Evolutionary conservation across 2,329 filamentous ascomycete species (phyloP).

Genomic region (Aspergillus sp.): DNA sequence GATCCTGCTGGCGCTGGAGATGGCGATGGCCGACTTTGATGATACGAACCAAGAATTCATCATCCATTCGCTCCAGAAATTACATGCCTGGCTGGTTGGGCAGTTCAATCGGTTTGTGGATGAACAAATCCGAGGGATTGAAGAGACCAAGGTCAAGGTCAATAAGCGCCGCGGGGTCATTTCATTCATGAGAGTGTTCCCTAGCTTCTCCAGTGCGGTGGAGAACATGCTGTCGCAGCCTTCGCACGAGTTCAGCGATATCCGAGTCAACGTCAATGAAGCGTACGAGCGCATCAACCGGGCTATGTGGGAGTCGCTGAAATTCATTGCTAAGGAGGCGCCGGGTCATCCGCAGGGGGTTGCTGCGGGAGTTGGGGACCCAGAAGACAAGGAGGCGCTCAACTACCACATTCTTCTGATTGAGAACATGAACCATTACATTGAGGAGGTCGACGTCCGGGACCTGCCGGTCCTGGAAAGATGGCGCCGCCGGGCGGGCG

Average conservation of each 20-base stretch:
- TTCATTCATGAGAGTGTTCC: conserved; percentile 88
- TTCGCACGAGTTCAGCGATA: conserved; percentile 50
- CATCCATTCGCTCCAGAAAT: conserved; percentile 65
- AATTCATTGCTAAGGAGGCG: conserved; percentile 75
- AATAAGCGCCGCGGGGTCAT: conserved; percentile 98
- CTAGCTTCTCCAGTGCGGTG: conserved; percentile 68
- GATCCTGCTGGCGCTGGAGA: conserved; percentile 70
- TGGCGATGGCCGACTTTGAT: conserved; percentile 66
- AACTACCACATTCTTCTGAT: conserved; percentile 97
- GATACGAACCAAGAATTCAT: conserved; percentile 93
- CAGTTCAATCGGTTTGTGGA: conserved; percentile 85
- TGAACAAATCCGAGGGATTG: conserved; percentile 88
- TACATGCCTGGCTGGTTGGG: conserved; percentile 63
- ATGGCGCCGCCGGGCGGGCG: conserved; percentile 68
- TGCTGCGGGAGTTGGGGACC: conserved; percentile 46
- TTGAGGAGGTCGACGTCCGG: conserved; percentile 76
- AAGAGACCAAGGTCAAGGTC: conserved; percentile 97
- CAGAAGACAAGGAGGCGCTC: conserved; percentile 89
- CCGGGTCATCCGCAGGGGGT: conserved; percentile 47
- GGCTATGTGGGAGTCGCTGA: conserved; percentile 94
- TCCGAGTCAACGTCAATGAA: conserved; percentile 70
- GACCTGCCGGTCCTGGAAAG: conserved; percentile 67
- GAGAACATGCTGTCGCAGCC: conserved; percentile 66
- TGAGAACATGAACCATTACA: conserved; percentile 97
- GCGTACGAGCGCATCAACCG: conserved; percentile 84